Evolutionary conservation across 192 early-diverging fungal genomes (phyloP), one percentile per base, ranked within the genome.

Genomic region (Chytriomyces sp.): DNA sequence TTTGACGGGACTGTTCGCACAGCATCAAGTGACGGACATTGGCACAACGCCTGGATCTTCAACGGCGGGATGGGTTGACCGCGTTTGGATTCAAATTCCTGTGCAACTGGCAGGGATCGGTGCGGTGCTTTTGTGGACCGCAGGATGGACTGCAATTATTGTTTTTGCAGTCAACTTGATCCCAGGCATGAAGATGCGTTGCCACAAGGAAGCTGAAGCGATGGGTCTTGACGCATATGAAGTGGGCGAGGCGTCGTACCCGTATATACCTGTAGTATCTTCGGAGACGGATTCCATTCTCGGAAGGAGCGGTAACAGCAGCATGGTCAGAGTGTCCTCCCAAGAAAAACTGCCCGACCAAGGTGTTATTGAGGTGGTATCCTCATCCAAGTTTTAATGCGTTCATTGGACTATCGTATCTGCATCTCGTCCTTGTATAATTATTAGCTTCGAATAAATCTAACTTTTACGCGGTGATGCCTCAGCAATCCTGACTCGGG

Each of bases 1-100:
- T 53, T 81, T 96, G 40, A 95, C 93, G 10, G 95, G 92, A 40
- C 76, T 96, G 34, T 95, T 97, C 83, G 93, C 93, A 56, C 87
- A 91, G 72, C 85, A 86, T 54, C 77, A 72, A 0, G 79, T 94
- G 22, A 88, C 89, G 40, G 85, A 77, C 2, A 86, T 96, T 40
- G 90, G 89, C 12, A 79, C 76, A 8, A 38, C 73, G 25, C 56
- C 56, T 49, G 39, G 30, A 7, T 70, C 77, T 32, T 88, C 86
- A 26, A 58, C 78, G 3, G 92, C 91, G 40, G 92, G 93, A 22
- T 90, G 88, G 90, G 78, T 95, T 17, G 88, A 95, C 65, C 90
- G 89, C 36, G 87, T 93, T 80, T 92, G 83, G 81, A 91, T 88
- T 64, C 94, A 94, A 73, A 60, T 96, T 37, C 83, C 84, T 19